Conservation (phyloP, 805 yeast species). For the Pichia manshurica region DNA sequence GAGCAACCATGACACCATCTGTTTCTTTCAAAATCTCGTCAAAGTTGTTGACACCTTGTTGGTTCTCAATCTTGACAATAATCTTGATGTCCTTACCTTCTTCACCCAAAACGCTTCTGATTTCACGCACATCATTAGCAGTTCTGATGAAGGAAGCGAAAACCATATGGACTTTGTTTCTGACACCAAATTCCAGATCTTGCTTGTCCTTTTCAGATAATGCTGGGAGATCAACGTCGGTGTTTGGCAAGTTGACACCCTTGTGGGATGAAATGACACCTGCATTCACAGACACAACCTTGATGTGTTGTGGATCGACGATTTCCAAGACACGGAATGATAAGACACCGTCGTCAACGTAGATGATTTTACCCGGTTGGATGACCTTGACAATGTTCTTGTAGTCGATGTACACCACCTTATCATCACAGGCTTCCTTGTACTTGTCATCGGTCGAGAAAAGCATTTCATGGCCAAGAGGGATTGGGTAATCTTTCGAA, state of each 20-base stretch:
- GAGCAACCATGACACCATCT: conserved; percentile 99
- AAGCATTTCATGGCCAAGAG: conserved; percentile 82
- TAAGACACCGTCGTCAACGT: conserved; percentile 95
- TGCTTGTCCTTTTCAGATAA: conserved; percentile 92
- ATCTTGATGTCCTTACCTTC: conserved; percentile 95
- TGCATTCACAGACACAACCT: conserved; percentile 84
- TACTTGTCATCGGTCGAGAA: conserved; percentile 87
- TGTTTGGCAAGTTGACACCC: conserved; percentile 98
- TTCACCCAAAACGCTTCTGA: conserved; percentile 93
- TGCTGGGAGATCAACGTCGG: conserved; percentile 98
- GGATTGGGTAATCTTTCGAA: conserved; percentile 75
- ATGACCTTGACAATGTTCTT: conserved; percentile 94
- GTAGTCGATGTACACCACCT: conserved; percentile 87
- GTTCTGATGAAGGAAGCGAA: conserved; percentile 98
- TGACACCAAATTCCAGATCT: conserved; percentile 92
- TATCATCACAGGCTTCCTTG: conserved; percentile 66
- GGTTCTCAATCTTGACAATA: conserved; percentile 97
- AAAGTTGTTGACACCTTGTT: conserved; percentile 99
- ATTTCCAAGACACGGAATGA: conserved; percentile 89
- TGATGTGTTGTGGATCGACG: conserved; percentile 72
- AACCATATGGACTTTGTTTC: conserved; percentile 96
- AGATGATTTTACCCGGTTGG: conserved; percentile 80
- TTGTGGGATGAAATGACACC: conserved; percentile 96
- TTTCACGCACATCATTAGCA: conserved; percentile 81
- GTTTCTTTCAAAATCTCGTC: conserved; percentile 92